Base-by-base conservation (phyloP, 768 basidiomycete species). In the Jaapia argillacea region DNA sequence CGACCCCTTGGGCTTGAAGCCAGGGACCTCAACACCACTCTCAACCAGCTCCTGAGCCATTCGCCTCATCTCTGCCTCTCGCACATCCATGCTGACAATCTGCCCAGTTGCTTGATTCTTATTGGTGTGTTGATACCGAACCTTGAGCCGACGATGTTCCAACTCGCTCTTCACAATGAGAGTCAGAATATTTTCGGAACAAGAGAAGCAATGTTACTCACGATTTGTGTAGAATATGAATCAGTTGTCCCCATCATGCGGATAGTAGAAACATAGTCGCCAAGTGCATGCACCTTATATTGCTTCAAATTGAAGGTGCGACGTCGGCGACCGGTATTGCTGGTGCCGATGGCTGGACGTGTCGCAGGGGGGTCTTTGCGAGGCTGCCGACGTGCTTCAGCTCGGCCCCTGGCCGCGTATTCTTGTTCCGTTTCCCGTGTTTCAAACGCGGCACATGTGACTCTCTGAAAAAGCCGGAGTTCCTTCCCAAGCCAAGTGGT, bases 111-210 rank as follows among this genome's bases (percentile, higher is more conserved):
- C 10, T 33, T 16, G 28, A 16, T 33, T 33, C 28, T 33, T 33
- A 16, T 33, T 33, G 10, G 28, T 33, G 10, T 16, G 16, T 10
- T 10, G 10, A 16, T 33, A 33, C 23, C 66, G 52, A 0, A 44
- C 48, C 51, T 75, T 74, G 6, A 67, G 53, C 0, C 40, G 47
- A 0, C 54, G 46, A 40, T 74, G 69, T 45, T 68, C 58, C 0
- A 58, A 54, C 45, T 71, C 68, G 2, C 64, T 59, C 68, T 70
- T 36, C 18, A 22, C 33, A 33, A 33, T 33, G 20, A 41, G 1
- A 44, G 39, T 13, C 28, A 26, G 16, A 20, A 4, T 44, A 36
- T 20, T 10, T 10, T 12, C 7, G 5, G 16, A 35, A 20, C 20
- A 27, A 23, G 18, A 21, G 14, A 10, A 39, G 7, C 16, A 24